These are phyloP conservation scores for Rhinocladiella mackenziei DNA, from an alignment of 2,329 filamentous ascomycete species.

Conservation along the genomic window DNA sequence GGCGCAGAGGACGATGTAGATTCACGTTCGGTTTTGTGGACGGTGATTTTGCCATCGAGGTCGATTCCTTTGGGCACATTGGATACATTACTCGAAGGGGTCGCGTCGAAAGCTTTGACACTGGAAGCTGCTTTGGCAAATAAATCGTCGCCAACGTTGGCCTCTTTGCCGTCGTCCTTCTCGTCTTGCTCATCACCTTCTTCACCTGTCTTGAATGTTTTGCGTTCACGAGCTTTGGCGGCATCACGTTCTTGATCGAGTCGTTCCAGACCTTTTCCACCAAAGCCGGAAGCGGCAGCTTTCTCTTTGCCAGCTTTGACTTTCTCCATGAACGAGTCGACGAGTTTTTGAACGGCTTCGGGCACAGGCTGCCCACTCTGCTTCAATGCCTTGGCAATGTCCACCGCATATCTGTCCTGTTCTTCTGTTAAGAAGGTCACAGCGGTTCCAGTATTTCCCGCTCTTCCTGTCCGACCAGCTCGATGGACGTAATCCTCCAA, in stretches of 20 bases:
- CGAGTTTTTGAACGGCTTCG: constrained; percentile 59
- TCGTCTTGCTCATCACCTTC: constrained; percentile 70
- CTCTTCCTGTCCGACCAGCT: constrained; percentile 90
- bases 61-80: constrained; percentile 56
- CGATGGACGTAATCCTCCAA: constrained; percentile 92
- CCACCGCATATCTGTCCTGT: constrained; percentile 83
- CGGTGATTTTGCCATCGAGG: constrained; percentile 66
- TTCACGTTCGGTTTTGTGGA: constrained; percentile 63
- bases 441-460: constrained; percentile 81
- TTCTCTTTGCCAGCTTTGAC: constrained; percentile 91
- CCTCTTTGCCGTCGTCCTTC: constrained; percentile 62
- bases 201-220: constrained; percentile 85
- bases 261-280: constrained; percentile 87
- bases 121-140: constrained; percentile 59
- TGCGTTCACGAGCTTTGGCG: constrained; percentile 78
- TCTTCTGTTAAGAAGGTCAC: constrained; percentile 91
- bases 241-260: constrained; percentile 89
- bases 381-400: constrained; percentile 85
- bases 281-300: constrained; percentile 77
- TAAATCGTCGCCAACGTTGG: constrained; percentile 56
- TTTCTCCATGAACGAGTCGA: constrained; percentile 74
- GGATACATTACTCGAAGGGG: constrained; percentile 33
- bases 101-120: constrained; percentile 60
- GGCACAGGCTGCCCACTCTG: constrained; percentile 84
- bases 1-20: constrained; percentile 35